These are phyloP conservation scores for Gypsophila paniculata DNA, from an alignment of 179 eudicot genomes.

Conservation along the genomic window DNA sequence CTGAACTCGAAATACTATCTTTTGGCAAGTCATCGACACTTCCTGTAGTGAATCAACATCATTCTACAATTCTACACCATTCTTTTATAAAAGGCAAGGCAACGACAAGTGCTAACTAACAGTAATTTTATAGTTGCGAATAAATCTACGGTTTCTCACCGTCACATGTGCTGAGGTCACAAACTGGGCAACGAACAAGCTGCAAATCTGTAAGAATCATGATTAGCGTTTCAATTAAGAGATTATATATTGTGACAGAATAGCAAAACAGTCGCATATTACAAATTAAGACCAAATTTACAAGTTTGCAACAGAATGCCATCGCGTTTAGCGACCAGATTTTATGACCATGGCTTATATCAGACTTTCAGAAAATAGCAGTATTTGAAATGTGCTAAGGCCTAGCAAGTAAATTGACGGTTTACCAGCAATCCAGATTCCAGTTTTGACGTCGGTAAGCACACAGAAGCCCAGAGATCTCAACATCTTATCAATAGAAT, in stretches of 20 bases:
- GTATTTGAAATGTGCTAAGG: neutral
- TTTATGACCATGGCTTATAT: neutral
- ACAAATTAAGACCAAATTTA: no score
- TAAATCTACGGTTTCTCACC: conserved; percentile 8
- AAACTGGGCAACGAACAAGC: conserved; percentile 13
- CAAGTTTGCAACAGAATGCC: no score
- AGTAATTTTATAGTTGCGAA: neutral
- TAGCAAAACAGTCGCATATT: no score
- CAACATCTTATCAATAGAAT: conserved; percentile 42
- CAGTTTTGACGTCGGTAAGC: conserved; percentile 60
- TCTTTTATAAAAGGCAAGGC: no score
- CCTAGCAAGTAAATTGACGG: neutral
- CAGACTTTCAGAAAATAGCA: neutral
- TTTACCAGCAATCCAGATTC: conserved; percentile 91
- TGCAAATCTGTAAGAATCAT: conserved; percentile 47
- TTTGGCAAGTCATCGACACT: no score
- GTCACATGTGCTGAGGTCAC: conserved; percentile 1
- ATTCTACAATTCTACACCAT: no score
- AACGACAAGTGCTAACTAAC: no score
- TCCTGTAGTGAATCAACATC: no score
- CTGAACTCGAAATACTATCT: no score
- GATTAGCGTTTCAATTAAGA: neutral
- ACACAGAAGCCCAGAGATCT: conserved; percentile 47
- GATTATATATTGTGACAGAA: neutral
- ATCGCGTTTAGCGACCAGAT: no score